Conservation (phyloP, 768 basidiomycete genomes). For the Boletus tomentosulus region DNA sequence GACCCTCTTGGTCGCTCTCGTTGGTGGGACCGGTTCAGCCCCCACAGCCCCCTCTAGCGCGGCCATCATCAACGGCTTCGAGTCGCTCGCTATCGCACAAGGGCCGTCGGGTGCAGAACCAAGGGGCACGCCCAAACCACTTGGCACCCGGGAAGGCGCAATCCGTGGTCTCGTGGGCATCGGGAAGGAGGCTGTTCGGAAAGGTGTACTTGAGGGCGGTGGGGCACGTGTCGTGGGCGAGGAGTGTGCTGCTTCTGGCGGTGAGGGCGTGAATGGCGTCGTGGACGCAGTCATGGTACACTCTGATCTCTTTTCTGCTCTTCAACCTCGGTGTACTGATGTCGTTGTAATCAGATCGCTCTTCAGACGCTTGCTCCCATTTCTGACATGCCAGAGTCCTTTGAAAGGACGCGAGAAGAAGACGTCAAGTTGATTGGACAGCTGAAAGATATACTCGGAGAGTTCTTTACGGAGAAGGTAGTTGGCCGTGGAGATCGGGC, state of each 20-base stretch:
- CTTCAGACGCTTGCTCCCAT: constrained; percentile 54
- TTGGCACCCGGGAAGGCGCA: constrained; percentile 85
- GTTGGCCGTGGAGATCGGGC: constrained; percentile 44
- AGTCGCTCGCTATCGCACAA: constrained; percentile 22
- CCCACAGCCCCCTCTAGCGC: constrained; percentile 10
- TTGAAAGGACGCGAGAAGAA: constrained; percentile 45
- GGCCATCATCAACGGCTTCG: constrained; percentile 23
- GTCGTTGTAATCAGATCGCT: constrained; percentile 48
- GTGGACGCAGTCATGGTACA: constrained; percentile 61
- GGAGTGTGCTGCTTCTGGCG: constrained; percentile 43
- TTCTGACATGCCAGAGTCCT: constrained; percentile 54
- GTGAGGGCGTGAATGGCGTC: constrained; percentile 40
- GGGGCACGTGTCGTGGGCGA: constrained; percentile 72
- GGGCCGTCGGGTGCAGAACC: constrained; percentile 39
- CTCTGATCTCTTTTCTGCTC: neutral
- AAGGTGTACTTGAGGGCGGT: constrained; percentile 77
- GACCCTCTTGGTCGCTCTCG: constrained; percentile 83
- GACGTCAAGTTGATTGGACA: constrained; percentile 47
- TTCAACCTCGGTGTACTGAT: neutral
- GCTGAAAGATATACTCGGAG: constrained; percentile 54
- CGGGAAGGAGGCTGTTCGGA: constrained; percentile 79
- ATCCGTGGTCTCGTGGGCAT: constrained; percentile 83
- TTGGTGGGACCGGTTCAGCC: constrained; percentile 31
- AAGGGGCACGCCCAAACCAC: constrained; percentile 45
- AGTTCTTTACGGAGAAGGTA: constrained; percentile 56